Conservation (phyloP, 2,329 filamentous ascomycete species). For the Talaromyces sp. region DNA sequence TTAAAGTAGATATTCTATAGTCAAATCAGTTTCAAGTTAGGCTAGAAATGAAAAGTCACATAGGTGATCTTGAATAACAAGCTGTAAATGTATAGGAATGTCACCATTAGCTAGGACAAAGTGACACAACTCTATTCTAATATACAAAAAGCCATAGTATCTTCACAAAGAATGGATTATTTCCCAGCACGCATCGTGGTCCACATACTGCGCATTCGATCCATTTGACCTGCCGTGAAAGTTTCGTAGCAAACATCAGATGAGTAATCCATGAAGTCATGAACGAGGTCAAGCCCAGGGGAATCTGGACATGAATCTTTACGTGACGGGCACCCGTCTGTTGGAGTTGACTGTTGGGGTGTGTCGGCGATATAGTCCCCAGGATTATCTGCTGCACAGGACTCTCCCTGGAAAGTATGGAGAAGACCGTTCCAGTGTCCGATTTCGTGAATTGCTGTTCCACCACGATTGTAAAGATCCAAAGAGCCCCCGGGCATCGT, state of each 20-base stretch:
- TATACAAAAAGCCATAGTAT: not conserved
- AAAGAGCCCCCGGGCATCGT: conserved; percentile 58
- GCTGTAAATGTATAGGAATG: too few relatives aligned
- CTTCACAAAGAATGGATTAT: conserved; percentile 16
- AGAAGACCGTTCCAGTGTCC: conserved; percentile 52
- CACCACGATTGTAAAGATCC: conserved; percentile 52
- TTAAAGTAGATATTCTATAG: too few relatives aligned
- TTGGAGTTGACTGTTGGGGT: conserved; percentile 56
- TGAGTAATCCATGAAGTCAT: conserved; percentile 65
- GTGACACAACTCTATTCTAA: not conserved
- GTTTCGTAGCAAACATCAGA: conserved; percentile 58
- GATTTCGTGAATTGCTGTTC: conserved; percentile 51
- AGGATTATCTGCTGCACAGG: conserved; percentile 34
- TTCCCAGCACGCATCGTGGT: conserved; percentile 43
- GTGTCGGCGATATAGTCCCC: conserved; percentile 51
- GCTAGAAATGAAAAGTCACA: too few relatives aligned
- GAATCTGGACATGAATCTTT: conserved; percentile 56
- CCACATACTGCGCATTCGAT: conserved; percentile 58
- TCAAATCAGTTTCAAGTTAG: too few relatives aligned
- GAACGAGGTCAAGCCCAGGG: conserved; percentile 54
- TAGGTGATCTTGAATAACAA: too few relatives aligned
- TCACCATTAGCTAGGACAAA: too few relatives aligned
- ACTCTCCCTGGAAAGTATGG: conserved; percentile 48
- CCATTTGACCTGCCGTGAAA: conserved; percentile 55
- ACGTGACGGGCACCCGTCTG: conserved; percentile 56